Conservation (phyloP, 306 rosid species). For the Cucumis melo region DNA sequence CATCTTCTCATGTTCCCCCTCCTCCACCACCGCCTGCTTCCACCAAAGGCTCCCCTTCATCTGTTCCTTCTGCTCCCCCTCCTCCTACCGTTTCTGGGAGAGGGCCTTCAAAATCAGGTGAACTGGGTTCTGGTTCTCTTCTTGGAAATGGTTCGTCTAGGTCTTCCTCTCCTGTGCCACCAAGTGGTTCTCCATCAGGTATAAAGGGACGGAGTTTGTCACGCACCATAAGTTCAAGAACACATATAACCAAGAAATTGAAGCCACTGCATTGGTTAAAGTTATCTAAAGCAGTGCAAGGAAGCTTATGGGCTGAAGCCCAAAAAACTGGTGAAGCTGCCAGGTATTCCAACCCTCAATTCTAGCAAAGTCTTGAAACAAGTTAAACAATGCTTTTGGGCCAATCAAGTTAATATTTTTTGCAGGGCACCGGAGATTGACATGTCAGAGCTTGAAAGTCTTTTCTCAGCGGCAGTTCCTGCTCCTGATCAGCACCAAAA, state of each 20-base stretch:
- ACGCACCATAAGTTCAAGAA: conserved; percentile 34
- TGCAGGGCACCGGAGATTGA: conserved; percentile 89
- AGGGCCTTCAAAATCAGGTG: conserved; percentile 30
- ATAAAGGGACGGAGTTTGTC: conserved; percentile 41
- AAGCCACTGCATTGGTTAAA: conserved; percentile 94
- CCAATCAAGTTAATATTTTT: conserved; percentile 11
- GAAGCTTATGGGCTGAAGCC: conserved; percentile 96
- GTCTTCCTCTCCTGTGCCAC: conserved; percentile 21
- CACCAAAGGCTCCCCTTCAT: conserved; percentile 12
- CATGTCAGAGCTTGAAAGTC: conserved; percentile 87
- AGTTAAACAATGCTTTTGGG: conserved; percentile 7
- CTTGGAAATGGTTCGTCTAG: conserved; percentile 15
- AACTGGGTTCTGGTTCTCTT: conserved; percentile 6
- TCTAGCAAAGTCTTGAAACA: conserved; percentile 7
- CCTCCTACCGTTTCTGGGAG: conserved; percentile 39
- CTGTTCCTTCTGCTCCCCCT: conserved; percentile 42
- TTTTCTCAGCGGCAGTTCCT: conserved; percentile 67
- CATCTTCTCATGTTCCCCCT: conserved; percentile 3
- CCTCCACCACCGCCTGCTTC: conserved; percentile 15
- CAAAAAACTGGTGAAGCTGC: conserved; percentile 61
- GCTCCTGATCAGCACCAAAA: conserved; percentile 31
- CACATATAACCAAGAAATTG: conserved; percentile 47
- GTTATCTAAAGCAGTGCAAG: conserved; percentile 65
- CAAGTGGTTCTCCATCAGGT: conserved; percentile 11
- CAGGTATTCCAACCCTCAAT: conserved; percentile 38